These are phyloP conservation scores for Saccharomycopsis vini DNA, from an alignment of 805 yeast genomes.

Conservation along the genomic window DNA sequence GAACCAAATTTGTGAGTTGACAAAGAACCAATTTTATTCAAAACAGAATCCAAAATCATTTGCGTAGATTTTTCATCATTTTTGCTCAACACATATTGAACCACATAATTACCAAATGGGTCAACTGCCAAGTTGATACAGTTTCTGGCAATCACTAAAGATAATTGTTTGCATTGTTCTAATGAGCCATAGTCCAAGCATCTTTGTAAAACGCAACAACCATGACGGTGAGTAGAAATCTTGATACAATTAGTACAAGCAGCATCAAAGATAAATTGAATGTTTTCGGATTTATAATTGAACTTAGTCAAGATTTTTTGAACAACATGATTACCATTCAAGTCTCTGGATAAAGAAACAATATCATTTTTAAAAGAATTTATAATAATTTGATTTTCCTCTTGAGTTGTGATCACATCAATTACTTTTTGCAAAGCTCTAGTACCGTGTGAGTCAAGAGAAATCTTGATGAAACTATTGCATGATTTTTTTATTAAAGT, in stretches of 20 bases:
- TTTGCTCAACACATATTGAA: slow-evolving; percentile 74
- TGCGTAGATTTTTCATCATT: slow-evolving; percentile 27
- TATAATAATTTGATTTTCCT: slow-evolving; percentile 61
- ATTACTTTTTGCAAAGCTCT: slow-evolving; percentile 89
- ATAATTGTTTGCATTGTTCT: slow-evolving; percentile 59
- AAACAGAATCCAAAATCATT: slow-evolving; percentile 29
- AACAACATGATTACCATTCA: slow-evolving; percentile 94
- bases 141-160: slow-evolving; percentile 56
- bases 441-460: slow-evolving; percentile 92
- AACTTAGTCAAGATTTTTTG: slow-evolving; percentile 83
- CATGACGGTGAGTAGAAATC: slow-evolving; percentile 93
- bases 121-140: slow-evolving; percentile 70
- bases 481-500: slow-evolving; percentile 40
- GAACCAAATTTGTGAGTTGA: slow-evolving; percentile 89
- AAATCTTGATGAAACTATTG: slow-evolving; percentile 70
- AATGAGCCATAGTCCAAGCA: slow-evolving; percentile 83
- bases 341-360: slow-evolving; percentile 72
- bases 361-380: slow-evolving; percentile 58
- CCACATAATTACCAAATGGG: slow-evolving; percentile 95
- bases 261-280: slow-evolving; percentile 85
- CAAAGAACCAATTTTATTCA: slow-evolving; percentile 31
- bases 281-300: slow-evolving; percentile 41
- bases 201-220: slow-evolving; percentile 93
- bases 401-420: slow-evolving; percentile 64
- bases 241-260: slow-evolving; percentile 63